A percentile compares a stretch with the other conserved stretches of the same genome.
Evolutionary conservation across 345 rosid genomes (phyloP).

Genomic region (Boechera retrofracta): DNA sequence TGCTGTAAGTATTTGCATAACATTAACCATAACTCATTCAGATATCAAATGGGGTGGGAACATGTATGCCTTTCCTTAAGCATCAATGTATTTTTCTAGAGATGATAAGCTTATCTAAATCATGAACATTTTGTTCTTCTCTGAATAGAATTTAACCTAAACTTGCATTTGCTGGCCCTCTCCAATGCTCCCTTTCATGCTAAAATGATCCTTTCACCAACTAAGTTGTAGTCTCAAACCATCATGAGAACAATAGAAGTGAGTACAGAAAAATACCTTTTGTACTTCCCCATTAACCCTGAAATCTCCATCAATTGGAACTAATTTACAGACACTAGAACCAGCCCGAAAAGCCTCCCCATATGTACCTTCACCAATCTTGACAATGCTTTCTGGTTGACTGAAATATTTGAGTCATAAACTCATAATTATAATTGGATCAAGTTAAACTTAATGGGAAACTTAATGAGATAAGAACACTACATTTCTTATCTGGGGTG

Average conservation of each 20-base stretch:
- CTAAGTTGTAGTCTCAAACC: slow-evolving; percentile 21
- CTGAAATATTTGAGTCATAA: slow-evolving; percentile 46
- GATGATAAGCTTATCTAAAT: background rate
- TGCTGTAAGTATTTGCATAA: slow-evolving; percentile 22
- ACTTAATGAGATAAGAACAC: slow-evolving; percentile 7
- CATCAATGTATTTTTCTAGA: slow-evolving; percentile 11
- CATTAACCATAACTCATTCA: slow-evolving; percentile 25
- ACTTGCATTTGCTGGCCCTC: slow-evolving; percentile 1
- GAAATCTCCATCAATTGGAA: slow-evolving; percentile 91
- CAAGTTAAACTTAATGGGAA: background rate
- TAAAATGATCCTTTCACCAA: slow-evolving; percentile 18
- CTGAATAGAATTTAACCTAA: background rate
- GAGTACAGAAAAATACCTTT: slow-evolving; percentile 60
- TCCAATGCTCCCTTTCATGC: background rate
- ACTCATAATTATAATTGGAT: slow-evolving; percentile 31
- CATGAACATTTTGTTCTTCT: slow-evolving; percentile 4
- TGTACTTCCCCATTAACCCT: slow-evolving; percentile 91
- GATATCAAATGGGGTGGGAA: background rate
- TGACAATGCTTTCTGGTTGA: slow-evolving; percentile 66
- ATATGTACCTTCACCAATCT: slow-evolving; percentile 97
- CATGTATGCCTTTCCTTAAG: slow-evolving; percentile 5
- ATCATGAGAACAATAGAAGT: slow-evolving; percentile 10
- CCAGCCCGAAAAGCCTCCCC: slow-evolving; percentile 96
- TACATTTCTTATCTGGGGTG: slow-evolving; percentile 5
- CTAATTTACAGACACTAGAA: slow-evolving; percentile 85